Percentiles rank a stretch among this genome's conserved stretches.
phyloP scores from a whole-genome alignment of 108 stramenopile genomes.

The Skeletonema marinoi region DNA sequence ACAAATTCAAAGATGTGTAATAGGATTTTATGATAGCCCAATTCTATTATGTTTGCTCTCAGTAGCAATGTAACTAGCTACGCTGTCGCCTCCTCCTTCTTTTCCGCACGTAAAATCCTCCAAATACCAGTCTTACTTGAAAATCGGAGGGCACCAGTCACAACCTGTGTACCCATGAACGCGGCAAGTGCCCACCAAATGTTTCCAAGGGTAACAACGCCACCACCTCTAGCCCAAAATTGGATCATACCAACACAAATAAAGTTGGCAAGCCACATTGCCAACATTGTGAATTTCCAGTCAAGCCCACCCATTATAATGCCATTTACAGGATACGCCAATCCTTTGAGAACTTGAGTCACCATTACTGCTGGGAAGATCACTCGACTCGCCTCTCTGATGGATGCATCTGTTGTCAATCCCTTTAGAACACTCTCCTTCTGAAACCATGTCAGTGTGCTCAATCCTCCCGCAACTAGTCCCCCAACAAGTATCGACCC shows the following conservation, averaged over 20 bases:
- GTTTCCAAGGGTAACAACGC: conserved; percentile 53
- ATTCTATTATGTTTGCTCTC: no score
- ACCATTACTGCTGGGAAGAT: conserved; percentile 87
- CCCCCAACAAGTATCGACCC: conserved; percentile 77
- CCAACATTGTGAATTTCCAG: conserved; percentile 84
- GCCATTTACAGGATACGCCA: conserved; percentile 94
- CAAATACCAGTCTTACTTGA: conserved; percentile 79
- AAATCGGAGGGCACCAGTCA: conserved; percentile 66
- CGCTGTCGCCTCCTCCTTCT: background rate
- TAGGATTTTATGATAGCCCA: background rate
- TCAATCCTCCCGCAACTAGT: conserved; percentile 60
- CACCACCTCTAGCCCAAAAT: conserved; percentile 40
- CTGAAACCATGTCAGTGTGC: conserved; percentile 77
- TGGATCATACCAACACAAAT: conserved; percentile 76
- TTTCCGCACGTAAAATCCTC: conserved; percentile 49
- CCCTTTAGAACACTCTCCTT: conserved; percentile 70
- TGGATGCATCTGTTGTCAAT: conserved; percentile 77
- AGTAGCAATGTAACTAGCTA: background rate
- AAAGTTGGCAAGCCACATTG: conserved; percentile 91
- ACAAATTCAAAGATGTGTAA: background rate
- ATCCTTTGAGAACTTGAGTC: conserved; percentile 82
- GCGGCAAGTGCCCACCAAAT: conserved; percentile 91
- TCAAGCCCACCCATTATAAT: conserved; percentile 94
- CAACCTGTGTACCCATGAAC: conserved; percentile 85
- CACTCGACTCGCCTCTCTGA: conserved; percentile 64